These are phyloP conservation scores for Helicostylum pulchrum DNA, from an alignment of 192 early-diverging fungal genomes.

Conservation along the genomic window DNA sequence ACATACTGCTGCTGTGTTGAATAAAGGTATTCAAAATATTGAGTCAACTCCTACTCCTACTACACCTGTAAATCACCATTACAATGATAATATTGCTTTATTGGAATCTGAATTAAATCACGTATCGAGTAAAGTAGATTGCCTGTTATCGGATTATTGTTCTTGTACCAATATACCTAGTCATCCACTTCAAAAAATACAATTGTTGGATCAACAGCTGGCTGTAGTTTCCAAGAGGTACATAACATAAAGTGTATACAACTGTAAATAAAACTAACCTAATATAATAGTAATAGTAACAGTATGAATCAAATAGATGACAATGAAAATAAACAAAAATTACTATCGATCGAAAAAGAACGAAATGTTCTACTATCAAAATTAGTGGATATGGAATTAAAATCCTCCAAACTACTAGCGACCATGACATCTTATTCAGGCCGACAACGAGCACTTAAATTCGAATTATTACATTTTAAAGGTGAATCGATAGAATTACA, in stretches of 20 bases:
- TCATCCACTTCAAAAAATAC: no score
- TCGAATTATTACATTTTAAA: not conserved
- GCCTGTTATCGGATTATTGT: no score
- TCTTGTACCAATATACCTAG: no score
- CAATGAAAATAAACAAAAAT: not conserved
- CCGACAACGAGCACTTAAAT: not conserved
- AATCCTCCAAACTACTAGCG: no score
- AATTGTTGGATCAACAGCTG: no score
- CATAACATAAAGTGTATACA: no score
- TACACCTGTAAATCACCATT: no score
- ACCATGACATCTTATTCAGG: not conserved
- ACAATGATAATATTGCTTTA: not conserved
- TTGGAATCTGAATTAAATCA: conserved; percentile 9
- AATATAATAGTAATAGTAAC: no score
- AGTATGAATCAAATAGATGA: no score
- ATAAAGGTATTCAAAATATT: conserved; percentile 41
- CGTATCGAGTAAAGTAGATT: no score
- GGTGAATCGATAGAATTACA: not conserved
- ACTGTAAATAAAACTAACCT: no score
- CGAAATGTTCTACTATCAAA: not conserved
- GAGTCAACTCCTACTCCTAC: conserved; percentile 18
- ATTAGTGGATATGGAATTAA: conserved; percentile 4
- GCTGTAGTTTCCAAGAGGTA: no score
- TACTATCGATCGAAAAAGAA: conserved; percentile 1
- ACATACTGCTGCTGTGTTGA: conserved; percentile 53